A percentile compares a stretch with the other conserved stretches of the same genome.
Evolutionary conservation across 1,284 basidiomycete genomes (phyloP).

Genomic region (Paramarasmius palmivorus): DNA sequence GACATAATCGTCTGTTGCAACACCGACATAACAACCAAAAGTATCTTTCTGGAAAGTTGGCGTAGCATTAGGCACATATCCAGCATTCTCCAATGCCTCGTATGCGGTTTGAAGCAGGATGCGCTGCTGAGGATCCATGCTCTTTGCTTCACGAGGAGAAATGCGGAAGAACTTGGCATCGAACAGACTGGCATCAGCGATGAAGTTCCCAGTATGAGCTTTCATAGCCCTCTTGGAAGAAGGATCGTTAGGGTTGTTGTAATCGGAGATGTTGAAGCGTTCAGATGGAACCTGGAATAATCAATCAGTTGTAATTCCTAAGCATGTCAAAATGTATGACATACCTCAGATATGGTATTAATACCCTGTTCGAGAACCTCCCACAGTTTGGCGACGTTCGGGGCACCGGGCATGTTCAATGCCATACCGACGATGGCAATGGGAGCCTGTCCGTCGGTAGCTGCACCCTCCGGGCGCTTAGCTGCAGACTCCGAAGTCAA

Average conservation of each 20-base stretch:
- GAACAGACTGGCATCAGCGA: slow-evolving; percentile 56
- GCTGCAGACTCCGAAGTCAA: slow-evolving; percentile 22
- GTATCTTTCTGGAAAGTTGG: slow-evolving; percentile 48
- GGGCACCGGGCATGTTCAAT: slow-evolving; percentile 61
- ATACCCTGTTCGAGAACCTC: slow-evolving; percentile 53
- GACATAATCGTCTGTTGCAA: slow-evolving; percentile 67
- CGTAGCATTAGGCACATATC: slow-evolving; percentile 63
- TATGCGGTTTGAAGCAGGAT: slow-evolving; percentile 65
- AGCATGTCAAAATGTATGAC: slow-evolving; percentile 6
- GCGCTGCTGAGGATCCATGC: slow-evolving; percentile 77
- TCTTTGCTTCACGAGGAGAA: slow-evolving; percentile 68
- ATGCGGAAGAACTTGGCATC: slow-evolving; percentile 73
- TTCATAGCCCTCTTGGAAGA: slow-evolving; percentile 43
- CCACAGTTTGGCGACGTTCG: slow-evolving; percentile 52
- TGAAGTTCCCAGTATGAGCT: slow-evolving; percentile 63
- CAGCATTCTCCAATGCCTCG: slow-evolving; percentile 67
- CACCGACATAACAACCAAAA: slow-evolving; percentile 68
- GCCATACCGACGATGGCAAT: slow-evolving; percentile 76
- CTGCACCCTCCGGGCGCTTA: background rate
- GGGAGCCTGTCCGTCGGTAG: slow-evolving; percentile 43
- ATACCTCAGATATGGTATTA: slow-evolving; percentile 60
- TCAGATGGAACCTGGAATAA: slow-evolving; percentile 52
- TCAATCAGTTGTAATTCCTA: background rate
- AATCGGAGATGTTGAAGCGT: slow-evolving; percentile 53
- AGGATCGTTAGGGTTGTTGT: slow-evolving; percentile 23